phyloP scores from a whole-genome alignment of 805 yeast species.

The Groenewaldozyma tartarivorans region DNA sequence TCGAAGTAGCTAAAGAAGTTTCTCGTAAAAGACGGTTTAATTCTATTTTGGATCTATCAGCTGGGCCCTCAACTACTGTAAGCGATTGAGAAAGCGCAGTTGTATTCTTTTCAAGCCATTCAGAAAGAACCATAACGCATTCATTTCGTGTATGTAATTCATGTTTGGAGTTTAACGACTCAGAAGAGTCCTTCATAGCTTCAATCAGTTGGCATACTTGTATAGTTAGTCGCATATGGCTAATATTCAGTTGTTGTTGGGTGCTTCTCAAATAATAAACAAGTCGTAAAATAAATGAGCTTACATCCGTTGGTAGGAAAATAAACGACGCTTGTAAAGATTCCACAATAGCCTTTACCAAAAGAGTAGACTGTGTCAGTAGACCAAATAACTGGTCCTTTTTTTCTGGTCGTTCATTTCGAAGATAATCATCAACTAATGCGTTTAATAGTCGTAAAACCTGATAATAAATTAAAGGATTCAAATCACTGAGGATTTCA shows the following conservation, averaged over 20 bases:
- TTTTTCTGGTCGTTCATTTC: not conserved
- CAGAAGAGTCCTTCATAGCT: slow-evolving; percentile 17
- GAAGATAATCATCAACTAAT: slow-evolving; percentile 10
- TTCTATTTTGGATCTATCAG: slow-evolving; percentile 7
- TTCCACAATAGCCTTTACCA: slow-evolving; percentile 17
- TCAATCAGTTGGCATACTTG: slow-evolving; percentile 19
- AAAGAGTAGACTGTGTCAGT: slow-evolving; percentile 15
- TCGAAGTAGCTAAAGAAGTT: slow-evolving; percentile 13
- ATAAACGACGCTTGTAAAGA: not conserved
- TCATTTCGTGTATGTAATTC: slow-evolving; percentile 17
- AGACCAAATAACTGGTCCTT: slow-evolving; percentile 4
- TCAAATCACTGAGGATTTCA: slow-evolving; percentile 62
- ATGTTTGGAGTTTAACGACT: slow-evolving; percentile 17
- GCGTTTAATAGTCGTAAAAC: slow-evolving; percentile 37
- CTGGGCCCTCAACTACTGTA: slow-evolving; percentile 2
- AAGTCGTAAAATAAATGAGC: slow-evolving; percentile 16
- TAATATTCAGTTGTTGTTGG: slow-evolving; percentile 9
- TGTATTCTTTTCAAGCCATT: slow-evolving; percentile 19
- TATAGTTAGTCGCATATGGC: slow-evolving; percentile 9
- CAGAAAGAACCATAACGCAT: slow-evolving; percentile 17
- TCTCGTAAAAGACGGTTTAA: slow-evolving; percentile 14
- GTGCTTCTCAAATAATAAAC: slow-evolving; percentile 12
- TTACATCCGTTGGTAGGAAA: slow-evolving; percentile 6
- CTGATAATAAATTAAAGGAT: slow-evolving; percentile 41
- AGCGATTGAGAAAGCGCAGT: not conserved